Base-by-base conservation (phyloP, 78 protist genomes). In the Parvularia atlantis region DNA sequence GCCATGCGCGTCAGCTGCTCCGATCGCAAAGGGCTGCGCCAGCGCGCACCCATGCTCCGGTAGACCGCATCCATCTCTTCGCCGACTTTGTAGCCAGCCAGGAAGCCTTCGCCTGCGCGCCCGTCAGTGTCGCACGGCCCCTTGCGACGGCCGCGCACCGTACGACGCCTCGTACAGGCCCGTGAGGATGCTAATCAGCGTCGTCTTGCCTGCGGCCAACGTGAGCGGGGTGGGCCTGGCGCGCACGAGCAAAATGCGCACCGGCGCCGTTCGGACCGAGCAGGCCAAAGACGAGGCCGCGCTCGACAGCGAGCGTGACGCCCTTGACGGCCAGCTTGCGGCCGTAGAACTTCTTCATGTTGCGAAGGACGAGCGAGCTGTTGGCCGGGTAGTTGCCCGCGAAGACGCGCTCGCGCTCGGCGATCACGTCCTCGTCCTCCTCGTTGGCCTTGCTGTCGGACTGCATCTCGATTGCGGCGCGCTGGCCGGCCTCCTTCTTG, bases 181-280 rank as follows among this genome's bases (percentile, higher is more conserved):
- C 1, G 60, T 54, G 60, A 54, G 5, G 36, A 24, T 2, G 43
- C 74, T 62, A 19, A 22, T 4, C 20, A 82, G 13, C 9, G 41
- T 22, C 28, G 73, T 76, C 2, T 46, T 52, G 44, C 87, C 87
- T 11, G 70, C 41, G 11, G 75, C 78, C 66, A 0, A 56, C 33
- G 36, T 77, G 19, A 35, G 39, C 0, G 53, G 10, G 5, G 48
- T 43, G 48, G n/a, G n/a, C n/a, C 48, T 43, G 5, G 48, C 48
- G 10, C 5, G 48, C 48, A 43, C 5, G 48, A 7, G 50, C 50
- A 44, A 44, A 44, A 14, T 44, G 14, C 6, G 16, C 56, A 50
- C 86, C 86, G 19, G 78, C 76, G 37, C 91, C 92, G 71, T 88
- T 84, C 41, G 53, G 89, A 24, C 89, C 92, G 37, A 84, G 71